These are phyloP conservation scores for Combretum micranthum DNA, from an alignment of 345 rosid genomes.

Conservation along the genomic window DNA sequence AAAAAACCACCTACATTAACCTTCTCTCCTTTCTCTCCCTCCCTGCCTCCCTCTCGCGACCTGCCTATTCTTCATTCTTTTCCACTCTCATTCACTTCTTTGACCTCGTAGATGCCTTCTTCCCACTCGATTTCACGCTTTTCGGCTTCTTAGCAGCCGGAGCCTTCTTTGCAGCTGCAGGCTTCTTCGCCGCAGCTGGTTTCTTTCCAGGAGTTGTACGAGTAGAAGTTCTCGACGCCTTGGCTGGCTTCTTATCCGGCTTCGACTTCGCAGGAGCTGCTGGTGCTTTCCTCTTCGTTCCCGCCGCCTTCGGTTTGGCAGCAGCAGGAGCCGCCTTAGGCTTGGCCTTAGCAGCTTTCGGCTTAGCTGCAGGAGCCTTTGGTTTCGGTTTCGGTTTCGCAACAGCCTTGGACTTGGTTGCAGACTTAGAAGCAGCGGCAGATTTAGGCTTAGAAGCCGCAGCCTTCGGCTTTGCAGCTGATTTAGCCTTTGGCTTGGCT, in stretches of 20 bases:
- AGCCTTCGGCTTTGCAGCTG: constrained; percentile 20
- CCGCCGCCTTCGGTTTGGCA: constrained; percentile 23
- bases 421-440: constrained; percentile 15
- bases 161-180: constrained; percentile 27
- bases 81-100: constrained; percentile 27
- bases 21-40: too few species aligned
- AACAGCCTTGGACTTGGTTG: constrained; percentile 16
- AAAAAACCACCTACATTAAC: background rate
- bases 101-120: constrained; percentile 31
- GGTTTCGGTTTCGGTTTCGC: constrained; percentile 35
- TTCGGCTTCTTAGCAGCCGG: constrained; percentile 51
- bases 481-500: constrained; percentile 4
- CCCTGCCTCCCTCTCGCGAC: too few species aligned
- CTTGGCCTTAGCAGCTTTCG: constrained; percentile 15
- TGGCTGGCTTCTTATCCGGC: constrained; percentile 39
- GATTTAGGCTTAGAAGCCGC: constrained; percentile 33
- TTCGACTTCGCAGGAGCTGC: constrained; percentile 24
- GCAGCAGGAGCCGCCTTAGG: constrained; percentile 28
- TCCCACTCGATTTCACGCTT: constrained; percentile 55
- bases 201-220: constrained; percentile 62
- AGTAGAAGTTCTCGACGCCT: constrained; percentile 53
- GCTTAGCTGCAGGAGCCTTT: constrained; percentile 25
- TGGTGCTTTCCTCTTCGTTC: constrained; percentile 20
- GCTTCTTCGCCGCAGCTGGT: constrained; percentile 36
- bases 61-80: background rate